Base-by-base conservation (phyloP, 805 yeast species). In the Pichia eremophila region DNA sequence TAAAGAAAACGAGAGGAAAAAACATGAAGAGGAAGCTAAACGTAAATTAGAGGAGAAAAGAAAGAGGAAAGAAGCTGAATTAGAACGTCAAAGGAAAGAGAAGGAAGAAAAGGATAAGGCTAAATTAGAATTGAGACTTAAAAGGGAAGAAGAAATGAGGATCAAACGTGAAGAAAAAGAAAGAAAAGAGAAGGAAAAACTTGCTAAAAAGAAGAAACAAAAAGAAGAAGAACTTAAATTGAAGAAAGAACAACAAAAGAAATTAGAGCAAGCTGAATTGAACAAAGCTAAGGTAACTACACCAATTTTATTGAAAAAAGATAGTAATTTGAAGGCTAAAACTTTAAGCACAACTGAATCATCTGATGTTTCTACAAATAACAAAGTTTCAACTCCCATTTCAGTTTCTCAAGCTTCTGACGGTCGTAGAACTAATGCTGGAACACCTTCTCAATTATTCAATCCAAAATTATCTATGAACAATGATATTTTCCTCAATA, bases 1-100 rank as follows among this genome's bases (percentile, higher is more conserved):
- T 56, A 65, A 70, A 61, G 67, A 73, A 60, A 67, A 60, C 39
- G 67, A 71, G 61, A 56, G 67, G 62, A 66, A 67, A 66, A 67
- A 57, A 60, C 61, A 57, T 43, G 65, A 59, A 51, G 69, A 61
- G 54, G 53, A 54, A 39, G 40, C 45, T 29, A 51, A 36, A 46
- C 40, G 39, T 19, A 54, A 52, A 39, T 40, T 45, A 22, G 54
- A 52, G 28, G 77, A 69, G 57, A 73, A 66, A 51, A 65, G 61
- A 58, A 71, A 57, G 69, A 71, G 55, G 68, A 72, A 51, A 56
- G 72, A 60, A 63, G 65, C 53, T 48, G 72, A 61, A 64, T 65
- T 61, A 60, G 74, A 62, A 64, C 60, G 62, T 35, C 51, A 56
- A 44, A 57, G 60, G n/a, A 59, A 57, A 44, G 67, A 66, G 40